Evolutionary conservation across 805 yeast genomes (phyloP).

Genomic region (Phaffomyces antillensis): DNA sequence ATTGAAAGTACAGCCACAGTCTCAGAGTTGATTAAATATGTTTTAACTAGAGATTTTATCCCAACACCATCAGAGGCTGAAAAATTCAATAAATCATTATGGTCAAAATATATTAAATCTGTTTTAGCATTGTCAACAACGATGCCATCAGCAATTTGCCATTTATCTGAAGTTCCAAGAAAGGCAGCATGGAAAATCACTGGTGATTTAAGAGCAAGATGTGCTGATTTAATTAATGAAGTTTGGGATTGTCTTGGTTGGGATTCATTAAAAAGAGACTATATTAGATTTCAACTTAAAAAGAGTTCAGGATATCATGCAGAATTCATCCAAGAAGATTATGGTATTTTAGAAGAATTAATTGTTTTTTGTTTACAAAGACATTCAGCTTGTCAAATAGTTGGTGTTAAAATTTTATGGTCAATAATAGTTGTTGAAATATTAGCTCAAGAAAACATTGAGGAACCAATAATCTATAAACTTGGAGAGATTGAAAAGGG

Average conservation of each 20-base stretch:
- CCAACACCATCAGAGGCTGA: constrained; percentile 45
- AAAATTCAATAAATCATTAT: constrained; percentile 48
- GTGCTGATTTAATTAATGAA: constrained; percentile 45
- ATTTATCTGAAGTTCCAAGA: constrained; percentile 64
- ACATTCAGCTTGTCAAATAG: constrained; percentile 50
- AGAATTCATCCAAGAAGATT: constrained; percentile 50
- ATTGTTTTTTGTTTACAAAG: constrained; percentile 64
- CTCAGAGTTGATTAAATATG: constrained; percentile 45
- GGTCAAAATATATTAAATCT: constrained; percentile 62
- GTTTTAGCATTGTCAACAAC: constrained; percentile 53
- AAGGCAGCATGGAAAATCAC: constrained; percentile 61
- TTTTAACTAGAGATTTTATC: constrained; percentile 41
- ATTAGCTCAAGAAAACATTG: constrained; percentile 47
- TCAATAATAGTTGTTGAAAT: constrained; percentile 63
- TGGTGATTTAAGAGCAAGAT: constrained; percentile 53
- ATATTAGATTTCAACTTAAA: constrained; percentile 49
- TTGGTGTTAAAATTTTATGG: constrained; percentile 66
- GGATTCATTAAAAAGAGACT: constrained; percentile 48
- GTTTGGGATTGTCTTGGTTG: constrained; percentile 75
- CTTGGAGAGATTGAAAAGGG: constrained; percentile 56
- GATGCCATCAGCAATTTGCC: constrained; percentile 64
- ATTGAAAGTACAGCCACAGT: constrained; percentile 49
- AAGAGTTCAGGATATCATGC: constrained; percentile 68
- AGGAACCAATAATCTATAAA: constrained; percentile 49
- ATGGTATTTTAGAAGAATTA: constrained; percentile 55